Conservation (phyloP, 2,329 filamentous ascomycete genomes). For the Colletotrichum sp. region DNA sequence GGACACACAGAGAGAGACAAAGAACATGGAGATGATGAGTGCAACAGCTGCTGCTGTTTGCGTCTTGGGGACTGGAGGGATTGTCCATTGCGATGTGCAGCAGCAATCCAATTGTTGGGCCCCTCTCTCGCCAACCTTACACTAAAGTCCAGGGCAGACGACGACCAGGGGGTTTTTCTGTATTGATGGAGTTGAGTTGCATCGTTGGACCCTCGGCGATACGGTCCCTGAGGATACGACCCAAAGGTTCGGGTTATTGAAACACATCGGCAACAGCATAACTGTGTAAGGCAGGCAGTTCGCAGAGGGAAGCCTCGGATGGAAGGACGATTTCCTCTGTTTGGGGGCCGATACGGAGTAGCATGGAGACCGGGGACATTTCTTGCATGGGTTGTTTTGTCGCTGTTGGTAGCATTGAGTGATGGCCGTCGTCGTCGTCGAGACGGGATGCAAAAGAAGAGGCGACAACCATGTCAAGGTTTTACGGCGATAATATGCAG, state of each 20-base stretch:
- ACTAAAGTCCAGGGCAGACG: not conserved
- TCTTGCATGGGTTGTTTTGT: not conserved
- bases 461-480: not conserved
- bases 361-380: not conserved
- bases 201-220: conserved; percentile 1
- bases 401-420: not conserved
- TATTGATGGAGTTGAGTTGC: not conserved
- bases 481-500: not conserved
- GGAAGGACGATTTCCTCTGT: not conserved
- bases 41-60: not conserved
- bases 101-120: not conserved
- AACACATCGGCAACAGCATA: not conserved
- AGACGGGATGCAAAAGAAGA: not conserved
- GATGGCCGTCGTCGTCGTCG: not conserved
- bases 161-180: not conserved
- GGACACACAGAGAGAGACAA: not conserved
- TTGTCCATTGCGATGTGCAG: not conserved
- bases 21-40: not conserved
- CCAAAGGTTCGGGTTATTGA: not conserved
- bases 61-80: not conserved
- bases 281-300: not conserved
- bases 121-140: not conserved
- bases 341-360: not conserved
- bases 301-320: not conserved
- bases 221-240: conserved; percentile 1